Base-by-base conservation (phyloP, 2,329 filamentous ascomycete species). In the Cladophialophora psammophila region DNA sequence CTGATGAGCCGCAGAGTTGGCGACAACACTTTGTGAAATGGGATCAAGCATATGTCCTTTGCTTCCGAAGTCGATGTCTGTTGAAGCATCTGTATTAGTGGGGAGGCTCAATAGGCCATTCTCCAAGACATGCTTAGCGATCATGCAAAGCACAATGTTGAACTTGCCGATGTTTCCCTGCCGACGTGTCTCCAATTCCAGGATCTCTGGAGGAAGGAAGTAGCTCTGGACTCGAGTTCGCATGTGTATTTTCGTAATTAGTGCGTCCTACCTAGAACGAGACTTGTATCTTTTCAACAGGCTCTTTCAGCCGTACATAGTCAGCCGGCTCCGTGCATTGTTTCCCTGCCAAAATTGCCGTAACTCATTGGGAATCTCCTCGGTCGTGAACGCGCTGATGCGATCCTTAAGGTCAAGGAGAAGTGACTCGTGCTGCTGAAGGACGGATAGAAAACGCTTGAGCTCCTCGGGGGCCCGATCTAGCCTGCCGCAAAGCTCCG, bases 241-340 rank as follows among this genome's bases (percentile, higher is more conserved):
- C 20, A 20, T 8, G n/a, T 18, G 20, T 48, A 9, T 48, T 20
- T 26, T 48, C 2, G 42, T 48, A 8, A 48, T 20, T 8, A n/a
- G 6, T 4, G 42, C 20, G 7, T 7, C 42, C 10, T 45, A 15
- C 42, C 10, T 45, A 15, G n/a, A 45, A 45, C 8, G n/a, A 9
- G n/a, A 8, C 10, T 20, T 20, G n/a, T 48, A 48, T 48, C 42
- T 48, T 48, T 48, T 48, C 8, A n/a, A 26, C 42, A 20, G 20
- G 42, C n/a, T 48, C 42, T 48, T 20, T 48, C n/a, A 48, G 10
- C 42, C n/a, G 42, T 20, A 18, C 42, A 48, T 48, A 48, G 42
- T 48, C 42, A 20, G 42, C 42, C 8, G 42, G 3, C 42, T 48
- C n/a, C 20, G 42, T 48, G n/a, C 10, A 20, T 48, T 48, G 42